Evolutionary conservation across 495 filamentous ascomycete genomes (phyloP).

Genomic region (Choiromyces venosus): DNA sequence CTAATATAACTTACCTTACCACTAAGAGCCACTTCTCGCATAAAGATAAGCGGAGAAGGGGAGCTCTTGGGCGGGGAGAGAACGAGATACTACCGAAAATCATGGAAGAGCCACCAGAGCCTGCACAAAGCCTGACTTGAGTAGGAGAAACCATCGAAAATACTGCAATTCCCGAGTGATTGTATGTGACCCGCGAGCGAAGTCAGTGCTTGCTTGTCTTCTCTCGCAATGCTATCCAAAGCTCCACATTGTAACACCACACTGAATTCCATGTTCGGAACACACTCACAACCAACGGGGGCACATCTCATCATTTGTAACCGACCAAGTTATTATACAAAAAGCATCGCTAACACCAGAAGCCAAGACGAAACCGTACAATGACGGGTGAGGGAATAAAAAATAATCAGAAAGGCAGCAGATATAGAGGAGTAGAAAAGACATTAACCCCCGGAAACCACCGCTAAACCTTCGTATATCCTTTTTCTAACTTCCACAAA

Average conservation of each 20-base stretch:
- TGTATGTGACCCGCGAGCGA: background rate
- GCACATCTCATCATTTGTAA: background rate
- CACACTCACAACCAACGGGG: background rate
- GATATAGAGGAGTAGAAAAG: background rate
- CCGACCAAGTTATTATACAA: background rate
- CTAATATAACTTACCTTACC: too few relatives aligned
- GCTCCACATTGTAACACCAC: background rate
- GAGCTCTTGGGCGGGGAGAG: too few relatives aligned
- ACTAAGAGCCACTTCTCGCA: too few relatives aligned
- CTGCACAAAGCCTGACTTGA: too few relatives aligned
- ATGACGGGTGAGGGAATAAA: background rate
- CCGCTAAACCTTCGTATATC: constrained; percentile 78
- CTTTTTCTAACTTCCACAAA: constrained; percentile 69
- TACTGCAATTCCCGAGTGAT: background rate
- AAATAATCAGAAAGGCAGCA: background rate
- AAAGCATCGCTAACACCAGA: background rate
- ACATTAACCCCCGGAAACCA: constrained; percentile 62
- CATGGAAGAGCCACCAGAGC: too few relatives aligned
- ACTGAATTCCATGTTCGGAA: background rate
- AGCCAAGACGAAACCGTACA: background rate
- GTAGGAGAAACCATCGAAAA: background rate
- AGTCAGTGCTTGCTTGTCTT: background rate
- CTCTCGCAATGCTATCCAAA: background rate
- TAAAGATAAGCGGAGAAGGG: too few relatives aligned
- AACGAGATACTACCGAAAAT: too few relatives aligned